Conservation (phyloP, 1,139 yeast species). For the Diutina rugosa region DNA sequence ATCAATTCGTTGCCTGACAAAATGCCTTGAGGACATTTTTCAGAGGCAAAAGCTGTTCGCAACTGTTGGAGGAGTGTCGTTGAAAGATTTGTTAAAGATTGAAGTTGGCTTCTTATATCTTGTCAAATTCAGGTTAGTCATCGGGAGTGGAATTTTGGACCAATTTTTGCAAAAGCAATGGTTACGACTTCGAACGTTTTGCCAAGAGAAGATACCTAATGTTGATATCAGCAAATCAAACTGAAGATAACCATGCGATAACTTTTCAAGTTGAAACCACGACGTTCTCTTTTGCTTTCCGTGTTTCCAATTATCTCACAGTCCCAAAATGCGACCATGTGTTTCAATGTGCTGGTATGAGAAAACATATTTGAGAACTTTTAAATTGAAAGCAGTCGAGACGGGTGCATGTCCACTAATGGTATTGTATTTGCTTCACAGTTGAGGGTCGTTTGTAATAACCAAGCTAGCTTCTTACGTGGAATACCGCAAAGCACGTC, state of each 20-base stretch:
- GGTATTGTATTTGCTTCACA: too few relatives aligned
- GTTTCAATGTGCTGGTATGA: too few relatives aligned
- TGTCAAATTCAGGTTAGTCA: constrained; percentile 26
- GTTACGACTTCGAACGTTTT: constrained; percentile 13
- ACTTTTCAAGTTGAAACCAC: neutral
- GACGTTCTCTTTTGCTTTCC: too few relatives aligned
- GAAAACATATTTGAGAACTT: too few relatives aligned
- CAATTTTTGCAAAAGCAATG: constrained; percentile 18
- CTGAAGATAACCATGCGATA: neutral
- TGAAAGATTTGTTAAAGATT: constrained; percentile 22
- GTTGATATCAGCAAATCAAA: neutral
- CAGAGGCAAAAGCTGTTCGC: constrained; percentile 32
- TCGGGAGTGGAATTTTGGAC: constrained; percentile 21
- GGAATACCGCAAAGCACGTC: too few relatives aligned
- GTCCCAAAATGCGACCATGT: too few relatives aligned
- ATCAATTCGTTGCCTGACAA: constrained; percentile 31
- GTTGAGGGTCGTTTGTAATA: too few relatives aligned
- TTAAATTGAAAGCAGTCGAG: too few relatives aligned
- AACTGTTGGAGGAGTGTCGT: constrained; percentile 31
- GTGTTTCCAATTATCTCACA: too few relatives aligned
- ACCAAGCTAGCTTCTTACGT: too few relatives aligned
- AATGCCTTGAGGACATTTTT: constrained; percentile 29
- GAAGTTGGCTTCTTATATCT: constrained; percentile 31
- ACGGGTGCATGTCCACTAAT: too few relatives aligned
- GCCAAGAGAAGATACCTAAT: neutral